phyloP scores from a whole-genome alignment of 1,284 basidiomycete genomes.

The Tranzscheliella williamsii region DNA sequence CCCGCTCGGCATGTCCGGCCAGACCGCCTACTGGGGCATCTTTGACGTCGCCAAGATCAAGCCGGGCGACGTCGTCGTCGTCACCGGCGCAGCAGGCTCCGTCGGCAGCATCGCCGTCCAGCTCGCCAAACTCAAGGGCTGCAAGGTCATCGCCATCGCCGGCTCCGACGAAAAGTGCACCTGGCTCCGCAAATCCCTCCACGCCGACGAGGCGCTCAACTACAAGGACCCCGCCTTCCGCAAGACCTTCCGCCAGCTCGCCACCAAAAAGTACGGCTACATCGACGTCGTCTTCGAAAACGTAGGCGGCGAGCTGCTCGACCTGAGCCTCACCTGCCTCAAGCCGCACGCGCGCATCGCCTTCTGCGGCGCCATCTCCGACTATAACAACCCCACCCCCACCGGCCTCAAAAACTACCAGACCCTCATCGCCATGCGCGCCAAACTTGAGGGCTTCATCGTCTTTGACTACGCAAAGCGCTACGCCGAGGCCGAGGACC shows the following conservation, averaged over 20 bases:
- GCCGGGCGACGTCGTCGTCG: conserved; percentile 46
- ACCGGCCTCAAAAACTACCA: conserved; percentile 62
- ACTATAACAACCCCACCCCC: conserved; percentile 59
- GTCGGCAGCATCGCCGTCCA: conserved; percentile 66
- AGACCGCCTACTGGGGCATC: conserved; percentile 61
- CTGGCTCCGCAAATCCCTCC: conserved; percentile 78
- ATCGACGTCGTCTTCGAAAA: conserved; percentile 46
- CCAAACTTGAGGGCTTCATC: conserved; percentile 76
- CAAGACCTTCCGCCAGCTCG: conserved; percentile 70
- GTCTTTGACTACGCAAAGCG: conserved; percentile 33
- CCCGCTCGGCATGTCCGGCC: conserved; percentile 56
- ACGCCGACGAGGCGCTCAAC: conserved; percentile 80
- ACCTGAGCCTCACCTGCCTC: conserved; percentile 64
- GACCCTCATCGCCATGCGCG: conserved; percentile 74
- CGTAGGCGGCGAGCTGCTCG: conserved; percentile 44
- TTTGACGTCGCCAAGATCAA: conserved; percentile 44
- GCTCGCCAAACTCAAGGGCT: conserved; percentile 63
- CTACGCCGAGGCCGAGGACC: conserved; percentile 49
- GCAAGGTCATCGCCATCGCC: conserved; percentile 80
- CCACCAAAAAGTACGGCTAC: conserved; percentile 58
- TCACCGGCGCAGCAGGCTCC: conserved; percentile 50
- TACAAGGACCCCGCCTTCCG: conserved; percentile 74
- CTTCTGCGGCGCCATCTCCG: conserved; percentile 73
- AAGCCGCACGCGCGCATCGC: conserved; percentile 77
- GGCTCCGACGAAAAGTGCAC: conserved; percentile 77